Conservation (phyloP, 164 flowering plant species). For the Berberis thunbergii region DNA sequence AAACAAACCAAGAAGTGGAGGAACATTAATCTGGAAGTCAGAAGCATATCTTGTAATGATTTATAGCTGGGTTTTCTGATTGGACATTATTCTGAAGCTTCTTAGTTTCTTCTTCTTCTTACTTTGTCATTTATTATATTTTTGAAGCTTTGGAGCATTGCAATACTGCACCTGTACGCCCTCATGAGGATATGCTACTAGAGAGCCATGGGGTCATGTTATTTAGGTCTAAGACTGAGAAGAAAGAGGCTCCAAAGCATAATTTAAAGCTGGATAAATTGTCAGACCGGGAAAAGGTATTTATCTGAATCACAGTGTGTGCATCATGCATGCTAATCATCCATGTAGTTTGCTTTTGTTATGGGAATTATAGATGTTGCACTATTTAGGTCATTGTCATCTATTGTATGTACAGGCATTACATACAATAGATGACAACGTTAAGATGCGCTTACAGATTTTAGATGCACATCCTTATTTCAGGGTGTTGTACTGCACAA, state of each 20-base stretch:
- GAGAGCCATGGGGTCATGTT: conserved; percentile 29
- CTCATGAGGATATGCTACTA: conserved; percentile 19
- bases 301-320: not conserved
- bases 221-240: conserved; percentile 65
- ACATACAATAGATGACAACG: no score
- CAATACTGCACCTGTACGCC: conserved; percentile 48
- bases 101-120: not conserved
- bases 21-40: no score
- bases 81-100: no score
- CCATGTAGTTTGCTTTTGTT: not conserved
- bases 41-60: no score
- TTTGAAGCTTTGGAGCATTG: conserved; percentile 61
- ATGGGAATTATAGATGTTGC: not conserved
- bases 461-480: no score
- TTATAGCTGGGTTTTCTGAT: no score
- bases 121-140: conserved; percentile 5
- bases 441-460: no score
- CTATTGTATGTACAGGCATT: no score
- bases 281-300: conserved; percentile 73
- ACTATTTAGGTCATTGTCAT: no score
- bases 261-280: conserved; percentile 59
- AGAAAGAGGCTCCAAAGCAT: conserved; percentile 32
- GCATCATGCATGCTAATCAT: not conserved
- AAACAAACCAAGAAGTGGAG: no score
- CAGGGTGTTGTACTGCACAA: no score